A percentile compares a stretch with the other conserved stretches of the same genome.
Evolutionary conservation across 2,329 filamentous ascomycete genomes (phyloP).

Genomic region (Akanthomyces lecanii): DNA sequence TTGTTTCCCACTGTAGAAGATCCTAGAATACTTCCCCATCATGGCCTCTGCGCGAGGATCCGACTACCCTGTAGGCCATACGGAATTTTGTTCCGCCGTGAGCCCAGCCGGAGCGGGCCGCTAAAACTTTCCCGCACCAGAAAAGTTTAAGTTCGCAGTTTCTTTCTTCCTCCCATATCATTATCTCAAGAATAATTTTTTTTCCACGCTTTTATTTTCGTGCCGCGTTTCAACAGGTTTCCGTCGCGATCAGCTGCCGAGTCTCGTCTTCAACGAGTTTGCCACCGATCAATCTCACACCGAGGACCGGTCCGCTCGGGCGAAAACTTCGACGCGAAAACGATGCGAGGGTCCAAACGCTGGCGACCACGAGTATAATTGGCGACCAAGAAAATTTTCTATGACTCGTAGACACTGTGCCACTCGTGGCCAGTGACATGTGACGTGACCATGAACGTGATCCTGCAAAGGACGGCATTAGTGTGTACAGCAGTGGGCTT

Average conservation of each 20-base stretch:
- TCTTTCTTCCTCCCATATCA: neutral
- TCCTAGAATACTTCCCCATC: neutral
- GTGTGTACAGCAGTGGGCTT: slow-evolving; percentile 57
- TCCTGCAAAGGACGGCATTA: slow-evolving; percentile 39
- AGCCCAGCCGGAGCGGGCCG: neutral
- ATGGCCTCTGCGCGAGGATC: neutral
- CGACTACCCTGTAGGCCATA: neutral
- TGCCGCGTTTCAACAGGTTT: neutral
- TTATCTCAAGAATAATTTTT: neutral
- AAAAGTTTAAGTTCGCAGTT: neutral
- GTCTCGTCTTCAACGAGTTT: neutral
- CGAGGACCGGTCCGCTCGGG: neutral
- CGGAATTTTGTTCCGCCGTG: slow-evolving; percentile 11
- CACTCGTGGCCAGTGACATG: neutral
- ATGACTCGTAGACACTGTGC: neutral
- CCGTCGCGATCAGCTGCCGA: neutral
- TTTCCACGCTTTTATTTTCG: neutral
- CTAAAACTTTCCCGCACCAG: neutral
- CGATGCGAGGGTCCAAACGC: neutral
- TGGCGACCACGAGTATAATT: neutral
- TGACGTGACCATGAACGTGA: neutral
- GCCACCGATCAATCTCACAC: no score
- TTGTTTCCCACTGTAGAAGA: neutral
- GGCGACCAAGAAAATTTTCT: neutral
- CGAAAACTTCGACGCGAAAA: neutral